Evolutionary conservation across 2,329 filamentous ascomycete genomes (phyloP), one percentile per base, ranked within the genome.

Genomic region (Chrysoporthe cubensis): DNA sequence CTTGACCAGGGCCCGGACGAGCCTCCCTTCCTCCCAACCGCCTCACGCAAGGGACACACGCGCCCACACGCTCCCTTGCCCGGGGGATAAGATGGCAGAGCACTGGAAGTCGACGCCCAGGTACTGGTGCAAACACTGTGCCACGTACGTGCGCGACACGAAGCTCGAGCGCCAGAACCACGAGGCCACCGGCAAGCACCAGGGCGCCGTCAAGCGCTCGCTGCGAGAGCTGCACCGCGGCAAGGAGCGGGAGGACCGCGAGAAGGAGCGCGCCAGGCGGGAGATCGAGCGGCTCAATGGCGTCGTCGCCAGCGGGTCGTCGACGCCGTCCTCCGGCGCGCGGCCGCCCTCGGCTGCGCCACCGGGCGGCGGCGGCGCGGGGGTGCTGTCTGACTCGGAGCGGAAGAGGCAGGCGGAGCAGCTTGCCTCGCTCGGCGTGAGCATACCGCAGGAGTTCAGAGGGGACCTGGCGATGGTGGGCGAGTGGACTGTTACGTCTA

Each of bases 61-160:
- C 34, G 54, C 26, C 26, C 50, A 46, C 62, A 58, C 18, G 58
- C 34, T 58, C 26, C 26, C 50, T 21, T 34, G 21, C 32, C 34
- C 11, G 2, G n/a, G 11, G 11, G 1, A 32, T 66, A 72, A 9
- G 61, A 98, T 99, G 96, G 90, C 96, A 0, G 96, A 98, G 84
- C 96, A 97, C 81, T 98, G 96, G 96, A 98, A 98, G 79, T 97
- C 95, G 26, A 97, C 94, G 78, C 94, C 94, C 6, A 95, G 91
- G 77, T 97, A 97, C 82, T 98, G 94, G 94, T 99, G 96, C 87
- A 98, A 98, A 80, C 93, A 97, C 83, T 99, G 96, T 87, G 88
- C 89, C 76, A 88, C 87, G 76, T 98, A 90, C 80, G 92, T 99
- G 62, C 92, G 93, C 80, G 96, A 99, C 83, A 97, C 94, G 32